These are phyloP conservation scores for Mortierella sp. DNA, from an alignment of 371 early-diverging fungal species.

Conservation along the genomic window DNA sequence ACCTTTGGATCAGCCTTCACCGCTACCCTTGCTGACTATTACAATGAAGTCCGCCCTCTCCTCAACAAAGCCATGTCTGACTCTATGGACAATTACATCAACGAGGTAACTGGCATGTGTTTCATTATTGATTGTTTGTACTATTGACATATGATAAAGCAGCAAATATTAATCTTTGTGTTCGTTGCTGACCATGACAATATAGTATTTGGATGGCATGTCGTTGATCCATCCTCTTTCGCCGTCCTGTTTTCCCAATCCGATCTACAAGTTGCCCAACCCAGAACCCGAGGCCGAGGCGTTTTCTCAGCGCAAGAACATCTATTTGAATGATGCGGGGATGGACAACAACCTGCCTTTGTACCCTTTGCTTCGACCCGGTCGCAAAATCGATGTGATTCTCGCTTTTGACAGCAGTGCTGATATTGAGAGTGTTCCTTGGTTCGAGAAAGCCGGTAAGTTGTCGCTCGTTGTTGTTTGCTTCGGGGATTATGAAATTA, in stretches of 20 bases:
- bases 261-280: conserved; percentile 62
- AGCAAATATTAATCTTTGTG: neutral
- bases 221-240: conserved; percentile 68
- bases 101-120: conserved; percentile 21
- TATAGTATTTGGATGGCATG: conserved; percentile 62
- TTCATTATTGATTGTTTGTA: neutral
- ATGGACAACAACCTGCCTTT: conserved; percentile 85
- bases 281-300: conserved; percentile 41
- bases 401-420: conserved; percentile 76
- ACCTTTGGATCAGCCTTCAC: conserved; percentile 79
- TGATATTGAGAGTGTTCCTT: conserved; percentile 75
- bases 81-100: conserved; percentile 45
- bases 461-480: conserved; percentile 12
- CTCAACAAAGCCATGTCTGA: conserved; percentile 48
- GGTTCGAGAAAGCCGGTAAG: conserved; percentile 74
- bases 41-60: conserved; percentile 68
- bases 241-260: conserved; percentile 70
- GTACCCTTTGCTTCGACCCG: conserved; percentile 75
- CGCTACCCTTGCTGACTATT: conserved; percentile 75
- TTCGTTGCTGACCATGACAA: neutral
- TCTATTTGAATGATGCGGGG: conserved; percentile 81
- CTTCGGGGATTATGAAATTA: neutral
- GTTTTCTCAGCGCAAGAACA: conserved; percentile 49
- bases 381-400: conserved; percentile 78
- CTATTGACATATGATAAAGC: neutral